Base-by-base conservation (phyloP, 768 basidiomycete genomes). In the Suillus placidus region DNA sequence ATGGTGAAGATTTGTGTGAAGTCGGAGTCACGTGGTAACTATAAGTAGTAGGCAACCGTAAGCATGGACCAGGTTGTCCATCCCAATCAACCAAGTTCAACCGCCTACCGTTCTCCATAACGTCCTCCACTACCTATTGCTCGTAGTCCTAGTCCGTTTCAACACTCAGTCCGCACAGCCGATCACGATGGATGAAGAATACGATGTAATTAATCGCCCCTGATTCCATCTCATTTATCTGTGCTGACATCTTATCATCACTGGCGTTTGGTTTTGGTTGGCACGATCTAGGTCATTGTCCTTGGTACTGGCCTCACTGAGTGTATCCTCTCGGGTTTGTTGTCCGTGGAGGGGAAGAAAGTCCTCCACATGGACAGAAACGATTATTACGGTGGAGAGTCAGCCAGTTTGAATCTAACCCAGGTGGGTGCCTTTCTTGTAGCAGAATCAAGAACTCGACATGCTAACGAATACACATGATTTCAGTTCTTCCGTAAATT, bases 311-410 rank as follows among this genome's bases (percentile, higher is more conserved):
- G 97, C 67, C 82, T 99, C 75, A 98, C 97, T 35, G 97, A 99
- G 79, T 99, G 97, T 81, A 96, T 99, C 78, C 88, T 99, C 67
- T 99, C 97, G 18, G 97, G 97, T 43, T 81, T 99, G 72, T 85
- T 99, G 72, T 99, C 97, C n/a, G 97, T 98, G 54, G 97, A 98
- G 78, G 97, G 97, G 69, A 98, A 99, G 87, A 99, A 99, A 82
- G 97, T 99, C 73, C 88, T 99, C 60, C 97, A 99, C 80, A 98
- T 97, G 86, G 95, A 97, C 80, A 85, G 94, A 73, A 99, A 99
- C 74, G 97, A 99, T 79, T 99, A 99, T 80, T 99, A 99, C 68
- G 97, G 97, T 54, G 97, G 93, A 64, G 97, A 98, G 75, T 93
- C 93, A 74, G 97, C 97, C 55, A 95, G 93, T 82, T 82, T 99